A percentile compares a stretch with the other conserved stretches of the same genome.
phyloP scores from a whole-genome alignment of 2,329 filamentous ascomycete species.

The Epichloe baconii region DNA sequence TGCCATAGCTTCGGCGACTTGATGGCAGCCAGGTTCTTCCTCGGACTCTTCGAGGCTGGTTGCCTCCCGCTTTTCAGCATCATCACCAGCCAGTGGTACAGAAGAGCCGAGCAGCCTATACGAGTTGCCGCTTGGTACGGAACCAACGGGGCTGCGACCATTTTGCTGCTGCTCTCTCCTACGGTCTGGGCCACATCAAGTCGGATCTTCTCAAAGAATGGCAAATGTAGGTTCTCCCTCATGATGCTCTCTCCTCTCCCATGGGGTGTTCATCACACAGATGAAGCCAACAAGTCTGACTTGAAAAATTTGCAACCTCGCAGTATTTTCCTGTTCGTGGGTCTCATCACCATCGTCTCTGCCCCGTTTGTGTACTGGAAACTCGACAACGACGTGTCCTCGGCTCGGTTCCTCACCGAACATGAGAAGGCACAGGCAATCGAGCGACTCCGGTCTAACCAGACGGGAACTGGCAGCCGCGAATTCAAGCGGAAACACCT shows the following conservation, averaged over 20 bases:
- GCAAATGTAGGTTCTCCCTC: slow-evolving; percentile 11
- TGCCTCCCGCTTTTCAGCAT: slow-evolving; percentile 35
- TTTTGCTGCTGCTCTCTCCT: slow-evolving; percentile 44
- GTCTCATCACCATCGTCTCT: slow-evolving; percentile 44
- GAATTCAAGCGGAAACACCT: slow-evolving; percentile 57
- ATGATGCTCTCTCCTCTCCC: not conserved
- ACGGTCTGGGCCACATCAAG: slow-evolving; percentile 41
- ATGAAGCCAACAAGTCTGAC: no score
- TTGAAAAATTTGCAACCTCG: slow-evolving; percentile 4
- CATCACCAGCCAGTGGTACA: slow-evolving; percentile 35
- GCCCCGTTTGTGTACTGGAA: slow-evolving; percentile 45
- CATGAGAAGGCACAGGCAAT: slow-evolving; percentile 55
- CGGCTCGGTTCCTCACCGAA: slow-evolving; percentile 45
- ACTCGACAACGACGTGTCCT: slow-evolving; percentile 45
- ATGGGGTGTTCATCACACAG: not conserved
- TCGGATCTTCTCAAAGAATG: slow-evolving; percentile 10
- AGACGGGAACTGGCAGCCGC: slow-evolving; percentile 61
- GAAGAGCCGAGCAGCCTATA: slow-evolving; percentile 43
- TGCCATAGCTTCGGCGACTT: slow-evolving; percentile 34
- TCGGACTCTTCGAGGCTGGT: slow-evolving; percentile 37
- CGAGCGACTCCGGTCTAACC: slow-evolving; percentile 59
- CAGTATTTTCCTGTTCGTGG: slow-evolving; percentile 44
- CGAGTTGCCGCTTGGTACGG: slow-evolving; percentile 55
- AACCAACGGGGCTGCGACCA: slow-evolving; percentile 44
- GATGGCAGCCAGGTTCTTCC: slow-evolving; percentile 34